Percentiles rank a stretch among this genome's conserved stretches.
Evolutionary conservation across 2,329 filamentous ascomycete species (phyloP).

Genomic region (Plenodomus lindquistii): DNA sequence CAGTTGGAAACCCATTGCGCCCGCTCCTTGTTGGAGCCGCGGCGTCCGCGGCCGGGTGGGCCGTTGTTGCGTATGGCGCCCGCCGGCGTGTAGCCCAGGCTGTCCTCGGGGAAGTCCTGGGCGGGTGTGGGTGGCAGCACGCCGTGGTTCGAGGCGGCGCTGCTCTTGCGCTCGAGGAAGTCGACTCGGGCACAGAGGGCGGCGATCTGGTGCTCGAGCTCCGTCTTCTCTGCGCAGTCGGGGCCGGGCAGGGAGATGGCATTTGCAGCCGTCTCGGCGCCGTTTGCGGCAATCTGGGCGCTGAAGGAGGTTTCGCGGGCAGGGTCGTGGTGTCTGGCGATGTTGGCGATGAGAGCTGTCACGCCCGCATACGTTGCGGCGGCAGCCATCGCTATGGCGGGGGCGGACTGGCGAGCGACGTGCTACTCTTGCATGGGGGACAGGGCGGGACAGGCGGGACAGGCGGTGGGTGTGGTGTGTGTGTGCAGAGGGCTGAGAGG

Average conservation of each 20-base stretch:
- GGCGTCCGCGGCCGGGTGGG: conserved; percentile 31
- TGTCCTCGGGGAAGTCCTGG: conserved; percentile 65
- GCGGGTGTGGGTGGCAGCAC: conserved; percentile 74
- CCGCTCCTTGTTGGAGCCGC: conserved; percentile 42
- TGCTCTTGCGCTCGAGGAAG: conserved; percentile 78
- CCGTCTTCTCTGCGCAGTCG: conserved; percentile 73
- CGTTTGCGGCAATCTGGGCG: conserved; percentile 46
- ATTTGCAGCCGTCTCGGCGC: conserved; percentile 45
- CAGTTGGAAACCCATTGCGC: conserved; percentile 55
- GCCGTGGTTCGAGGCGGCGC: conserved; percentile 58
- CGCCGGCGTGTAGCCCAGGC: conserved; percentile 56
- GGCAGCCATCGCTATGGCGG: conserved; percentile 36
- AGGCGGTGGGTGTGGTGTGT: conserved; percentile 6
- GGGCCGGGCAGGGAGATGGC: conserved; percentile 76
- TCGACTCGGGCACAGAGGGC: conserved; percentile 78
- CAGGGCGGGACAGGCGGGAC: conserved; percentile 14
- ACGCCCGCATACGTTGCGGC: conserved; percentile 44
- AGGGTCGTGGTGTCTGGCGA: conserved; percentile 53
- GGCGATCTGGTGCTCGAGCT: conserved; percentile 80
- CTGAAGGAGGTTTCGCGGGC: conserved; percentile 49
- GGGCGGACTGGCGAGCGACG: conserved; percentile 23
- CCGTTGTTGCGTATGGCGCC: conserved; percentile 37
- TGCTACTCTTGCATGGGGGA: conserved; percentile 43
- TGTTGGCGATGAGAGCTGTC: conserved; percentile 51
- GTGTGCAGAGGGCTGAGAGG: conserved; percentile 1